A percentile compares a stretch with the other conserved stretches of the same genome.
phyloP scores from a whole-genome alignment of 2,329 filamentous ascomycete species.

The Colletotrichum orbiculare region DNA sequence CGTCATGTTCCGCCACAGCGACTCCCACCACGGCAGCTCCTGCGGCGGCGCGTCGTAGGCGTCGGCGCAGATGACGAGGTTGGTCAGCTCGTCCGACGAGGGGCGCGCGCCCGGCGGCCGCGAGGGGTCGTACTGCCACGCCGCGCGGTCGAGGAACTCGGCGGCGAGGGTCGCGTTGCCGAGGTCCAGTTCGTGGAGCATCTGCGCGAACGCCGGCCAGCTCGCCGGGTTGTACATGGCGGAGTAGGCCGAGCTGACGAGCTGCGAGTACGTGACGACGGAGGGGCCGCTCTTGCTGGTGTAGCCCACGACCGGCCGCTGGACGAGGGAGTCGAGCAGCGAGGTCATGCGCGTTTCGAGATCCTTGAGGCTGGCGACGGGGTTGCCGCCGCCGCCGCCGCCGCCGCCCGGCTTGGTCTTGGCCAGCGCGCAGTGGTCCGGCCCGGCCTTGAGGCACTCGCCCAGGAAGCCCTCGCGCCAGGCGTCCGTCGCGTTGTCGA shows the following conservation, averaged over 20 bases:
- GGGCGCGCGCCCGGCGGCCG: slow-evolving; percentile 45
- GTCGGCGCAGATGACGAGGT: slow-evolving; percentile 59
- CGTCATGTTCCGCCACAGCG: slow-evolving; percentile 61
- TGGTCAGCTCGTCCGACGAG: slow-evolving; percentile 51
- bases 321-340: slow-evolving; percentile 50
- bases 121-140: slow-evolving; percentile 56
- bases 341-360: slow-evolving; percentile 53
- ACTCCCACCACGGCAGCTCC: slow-evolving; percentile 57
- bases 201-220: slow-evolving; percentile 56
- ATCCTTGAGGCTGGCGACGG: slow-evolving; percentile 45
- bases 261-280: slow-evolving; percentile 56
- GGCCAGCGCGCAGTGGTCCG: slow-evolving; percentile 57
- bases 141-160: slow-evolving; percentile 48
- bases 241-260: slow-evolving; percentile 53
- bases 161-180: slow-evolving; percentile 57
- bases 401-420: slow-evolving; percentile 41
- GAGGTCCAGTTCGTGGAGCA: slow-evolving; percentile 55
- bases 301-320: slow-evolving; percentile 53
- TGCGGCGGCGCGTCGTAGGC: slow-evolving; percentile 55
- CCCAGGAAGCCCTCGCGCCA: slow-evolving; percentile 63
- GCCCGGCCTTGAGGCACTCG: slow-evolving; percentile 60
- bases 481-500: slow-evolving; percentile 61
- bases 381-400: slow-evolving; percentile 38
- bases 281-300: slow-evolving; percentile 52
- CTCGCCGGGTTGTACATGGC: slow-evolving; percentile 55